Base-by-base conservation (phyloP, 1,284 basidiomycete genomes). In the Earliella scabrosa region DNA sequence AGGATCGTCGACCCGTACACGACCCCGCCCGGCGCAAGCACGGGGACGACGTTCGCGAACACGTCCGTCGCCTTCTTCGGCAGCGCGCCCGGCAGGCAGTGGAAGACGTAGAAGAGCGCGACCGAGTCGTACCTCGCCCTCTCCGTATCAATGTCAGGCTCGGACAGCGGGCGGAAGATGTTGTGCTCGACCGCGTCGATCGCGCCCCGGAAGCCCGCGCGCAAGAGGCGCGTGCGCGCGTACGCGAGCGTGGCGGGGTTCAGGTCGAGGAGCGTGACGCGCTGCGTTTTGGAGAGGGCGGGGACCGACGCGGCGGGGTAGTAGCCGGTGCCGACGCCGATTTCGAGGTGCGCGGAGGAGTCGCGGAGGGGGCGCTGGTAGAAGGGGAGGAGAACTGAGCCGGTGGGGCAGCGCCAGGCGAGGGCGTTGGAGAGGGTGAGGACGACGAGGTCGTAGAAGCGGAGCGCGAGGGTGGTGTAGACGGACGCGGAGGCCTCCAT, bases 251-350 rank as follows among this genome's bases (percentile, higher is more conserved):
- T 63, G 58, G 45, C 47, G 10, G 63, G 57, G 35, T 59, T 66
- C 34, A 68, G 53, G 54, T 68, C 66, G 50, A 65, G 52, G 6
- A 69, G 55, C 14, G 62, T 59, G 26, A 67, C 43, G 24, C 44
- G 50, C 54, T 57, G 54, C 14, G 54, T 63, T 45, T 63, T 62
- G 1, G 58, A 46, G 24, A 68, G 52, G 1, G 38, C 20, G 13
- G 46, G 18, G 9, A 46, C 54, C 21, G 61, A 44, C 4, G 36
- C 34, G 32, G 66, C 55, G 43, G 58, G 63, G 54, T 64, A 68
- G 58, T 66, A 68, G n/a, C 68, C 68, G 4, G 66, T 61, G 20
- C 66, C 66, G 26, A 61, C 61, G 10, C 65, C 68, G 24, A 68
- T 44, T 36, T 68, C 66, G 48, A 69, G 60, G 53, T 69, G 66